Evolutionary conservation across 176 grass and related monocot species (phyloP).

Genomic region (Rhynchospora pubera): DNA sequence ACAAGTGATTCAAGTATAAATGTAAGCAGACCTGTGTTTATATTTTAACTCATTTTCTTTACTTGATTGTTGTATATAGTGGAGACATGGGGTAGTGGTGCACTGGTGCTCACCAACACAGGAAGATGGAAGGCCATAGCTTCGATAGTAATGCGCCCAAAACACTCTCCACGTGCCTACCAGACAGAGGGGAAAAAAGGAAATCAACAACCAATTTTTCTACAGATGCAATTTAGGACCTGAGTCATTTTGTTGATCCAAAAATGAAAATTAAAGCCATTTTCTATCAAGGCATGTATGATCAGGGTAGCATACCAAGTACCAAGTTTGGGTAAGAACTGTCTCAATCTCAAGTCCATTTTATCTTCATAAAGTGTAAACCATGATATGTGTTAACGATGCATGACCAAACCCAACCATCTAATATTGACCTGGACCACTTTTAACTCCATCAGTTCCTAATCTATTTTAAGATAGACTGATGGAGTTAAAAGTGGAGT

Average conservation of each 20-base stretch:
- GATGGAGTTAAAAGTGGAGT: too few species aligned
- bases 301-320: not conserved
- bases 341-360: not conserved
- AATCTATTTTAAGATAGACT: too few species aligned
- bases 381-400: too few species aligned
- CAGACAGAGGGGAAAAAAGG: not conserved
- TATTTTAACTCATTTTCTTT: constrained; percentile 4
- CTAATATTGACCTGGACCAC: too few species aligned
- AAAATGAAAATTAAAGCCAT: not conserved
- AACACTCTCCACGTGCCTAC: constrained; percentile 94
- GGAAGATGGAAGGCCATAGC: constrained; percentile 96
- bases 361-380: not conserved
- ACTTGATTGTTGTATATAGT: not conserved
- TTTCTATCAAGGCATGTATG: not conserved
- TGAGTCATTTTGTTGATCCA: too few species aligned
- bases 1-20: not conserved
- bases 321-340: not conserved
- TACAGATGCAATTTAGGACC: not conserved
- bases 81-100: not conserved
- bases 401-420: not conserved
- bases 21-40: not conserved
- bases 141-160: constrained; percentile 97
- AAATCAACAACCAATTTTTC: constrained; percentile 1
- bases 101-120: constrained; percentile 51
- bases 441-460: too few species aligned